Conservation (phyloP, 768 basidiomycete genomes). For the Tulasnella sp. region DNA sequence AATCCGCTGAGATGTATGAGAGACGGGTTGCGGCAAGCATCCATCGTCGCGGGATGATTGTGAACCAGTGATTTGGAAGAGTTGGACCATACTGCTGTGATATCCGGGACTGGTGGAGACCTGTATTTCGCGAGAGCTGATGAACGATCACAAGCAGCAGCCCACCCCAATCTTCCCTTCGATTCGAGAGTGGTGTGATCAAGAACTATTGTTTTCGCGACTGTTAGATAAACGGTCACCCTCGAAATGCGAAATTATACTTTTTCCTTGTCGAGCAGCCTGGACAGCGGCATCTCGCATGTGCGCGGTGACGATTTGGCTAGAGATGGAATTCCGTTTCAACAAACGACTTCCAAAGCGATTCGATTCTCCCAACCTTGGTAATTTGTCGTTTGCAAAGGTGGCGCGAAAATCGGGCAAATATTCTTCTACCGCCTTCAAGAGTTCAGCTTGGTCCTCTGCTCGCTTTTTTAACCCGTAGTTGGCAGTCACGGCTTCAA, state of each 20-base stretch:
- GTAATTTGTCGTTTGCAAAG: constrained; percentile 35
- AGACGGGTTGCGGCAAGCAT: constrained; percentile 48
- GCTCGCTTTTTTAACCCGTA: constrained; percentile 31
- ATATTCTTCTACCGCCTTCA: constrained; percentile 40
- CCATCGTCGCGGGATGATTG: constrained; percentile 47
- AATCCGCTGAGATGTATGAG: constrained; percentile 33
- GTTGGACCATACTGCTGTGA: not conserved
- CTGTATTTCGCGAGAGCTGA: not conserved
- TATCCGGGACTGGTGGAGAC: not conserved
- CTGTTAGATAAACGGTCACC: constrained; percentile 31
- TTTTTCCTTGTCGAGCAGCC: constrained; percentile 36
- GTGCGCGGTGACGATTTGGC: constrained; percentile 41
- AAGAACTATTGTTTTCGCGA: constrained; percentile 32
- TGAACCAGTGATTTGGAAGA: constrained; percentile 43
- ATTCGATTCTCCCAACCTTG: not conserved
- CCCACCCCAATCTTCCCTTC: constrained; percentile 25
- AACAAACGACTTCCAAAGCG: not conserved
- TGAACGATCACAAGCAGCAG: constrained; percentile 38
- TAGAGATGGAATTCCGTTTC: constrained; percentile 30
- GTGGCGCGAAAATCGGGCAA: constrained; percentile 49
- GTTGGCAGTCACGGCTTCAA: not conserved
- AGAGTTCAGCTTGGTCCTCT: constrained; percentile 35
- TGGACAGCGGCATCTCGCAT: constrained; percentile 36
- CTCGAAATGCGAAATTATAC: constrained; percentile 32
- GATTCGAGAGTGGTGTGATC: constrained; percentile 34